Base-by-base conservation (phyloP, 805 yeast species). In the Wickerhamomyces chaumierensis region DNA sequence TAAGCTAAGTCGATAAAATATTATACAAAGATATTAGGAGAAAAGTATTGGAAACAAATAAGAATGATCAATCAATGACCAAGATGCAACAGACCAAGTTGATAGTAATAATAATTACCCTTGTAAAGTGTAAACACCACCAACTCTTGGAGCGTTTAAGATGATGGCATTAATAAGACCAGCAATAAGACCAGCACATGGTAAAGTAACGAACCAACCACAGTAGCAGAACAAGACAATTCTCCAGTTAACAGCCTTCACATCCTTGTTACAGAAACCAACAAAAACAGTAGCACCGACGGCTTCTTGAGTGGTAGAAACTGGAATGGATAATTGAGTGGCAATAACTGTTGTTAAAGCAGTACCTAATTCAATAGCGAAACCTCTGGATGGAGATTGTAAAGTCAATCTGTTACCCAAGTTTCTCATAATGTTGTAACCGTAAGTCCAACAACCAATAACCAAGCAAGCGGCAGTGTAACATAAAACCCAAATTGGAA, bases 311-410 rank as follows among this genome's bases (percentile, higher is more conserved):
- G 90, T 81, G 21, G 90, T 81, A 7, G 87, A 79, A 25, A 80
- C 73, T 35, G 90, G 90, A 45, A 81, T 75, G 5, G 69, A 63
- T 45, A 81, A 66, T 56, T 78, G 81, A 5, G 90, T 74, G 23
- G 90, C 88, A 74, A 81, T 71, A 34, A 78, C 78, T 9, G 78
- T 73, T 7, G 90, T 80, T 38, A 78, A 60, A 32, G 88, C 88
- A 44, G 88, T 84, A 42, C 87, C 88, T 32, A 81, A 62, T 61
- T 81, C 90, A 53, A 81, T 75, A 12, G 83, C 62, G 52, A 79
- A 81, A 12, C 90, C 90, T 60, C 90, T 68, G 3, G 86, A 68
- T 36, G 90, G 90, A 0, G 87, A 78, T 63, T 79, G 86, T 48
- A 78, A 65, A 39, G 81, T 81, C 58, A 81, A 60, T 56, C 75